These are phyloP conservation scores for Trichothecium roseum DNA, from an alignment of 2,329 filamentous ascomycete genomes.

Conservation along the genomic window DNA sequence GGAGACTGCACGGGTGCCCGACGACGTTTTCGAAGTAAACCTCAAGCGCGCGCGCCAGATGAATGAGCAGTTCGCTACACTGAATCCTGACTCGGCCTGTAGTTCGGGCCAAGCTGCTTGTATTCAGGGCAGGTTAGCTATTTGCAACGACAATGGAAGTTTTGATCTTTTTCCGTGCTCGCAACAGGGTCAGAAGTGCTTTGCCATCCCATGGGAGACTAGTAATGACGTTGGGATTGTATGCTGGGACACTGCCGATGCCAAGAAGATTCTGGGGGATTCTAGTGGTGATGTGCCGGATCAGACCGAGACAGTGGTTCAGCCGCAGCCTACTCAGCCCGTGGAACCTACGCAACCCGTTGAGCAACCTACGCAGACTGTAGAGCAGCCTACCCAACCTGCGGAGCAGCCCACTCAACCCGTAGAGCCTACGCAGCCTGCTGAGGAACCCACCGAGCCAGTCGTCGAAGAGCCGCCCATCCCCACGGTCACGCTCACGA, in stretches of 20 bases:
- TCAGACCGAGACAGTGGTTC: conserved; percentile 4
- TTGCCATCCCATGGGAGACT: conserved; percentile 42
- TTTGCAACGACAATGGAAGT: conserved; percentile 28
- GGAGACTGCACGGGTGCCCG: conserved; percentile 27
- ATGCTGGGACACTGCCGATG: conserved; percentile 31
- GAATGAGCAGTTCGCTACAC: conserved; percentile 34
- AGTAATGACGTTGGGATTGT: conserved; percentile 36
- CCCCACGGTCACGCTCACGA: conserved; percentile 2
- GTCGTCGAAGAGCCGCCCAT: too few species aligned
- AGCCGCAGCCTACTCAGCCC: not conserved
- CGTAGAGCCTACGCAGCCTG: conserved; percentile 1
- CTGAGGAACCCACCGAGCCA: conserved; percentile 1
- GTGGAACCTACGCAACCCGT: not conserved
- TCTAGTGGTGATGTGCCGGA: conserved; percentile 6
- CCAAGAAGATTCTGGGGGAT: conserved; percentile 29
- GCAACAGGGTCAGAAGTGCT: conserved; percentile 28
- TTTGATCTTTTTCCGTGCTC: conserved; percentile 31
- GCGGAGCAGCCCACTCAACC: not conserved
- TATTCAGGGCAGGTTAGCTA: conserved; percentile 36
- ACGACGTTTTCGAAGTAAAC: conserved; percentile 32
- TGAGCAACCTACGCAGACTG: not conserved
- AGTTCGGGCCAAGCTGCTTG: conserved; percentile 37
- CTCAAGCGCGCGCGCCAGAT: conserved; percentile 31
- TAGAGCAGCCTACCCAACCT: not conserved
- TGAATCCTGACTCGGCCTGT: conserved; percentile 37